phyloP scores from a whole-genome alignment of 2,329 filamentous ascomycete genomes.

The Sclerotinia nivalis region DNA sequence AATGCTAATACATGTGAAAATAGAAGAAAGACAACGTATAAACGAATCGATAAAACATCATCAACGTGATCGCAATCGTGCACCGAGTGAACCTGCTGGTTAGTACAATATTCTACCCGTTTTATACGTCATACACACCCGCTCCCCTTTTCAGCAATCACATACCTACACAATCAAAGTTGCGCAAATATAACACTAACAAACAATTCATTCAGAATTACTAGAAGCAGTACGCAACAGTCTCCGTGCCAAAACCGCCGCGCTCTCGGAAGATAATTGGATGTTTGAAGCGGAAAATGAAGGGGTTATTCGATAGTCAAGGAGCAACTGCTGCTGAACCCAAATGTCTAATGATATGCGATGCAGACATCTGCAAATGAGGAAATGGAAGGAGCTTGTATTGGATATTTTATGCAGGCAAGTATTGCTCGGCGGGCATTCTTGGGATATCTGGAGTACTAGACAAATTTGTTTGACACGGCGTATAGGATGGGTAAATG shows the following conservation, averaged over 20 bases:
- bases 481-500: not conserved
- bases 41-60: slow-evolving; percentile 63
- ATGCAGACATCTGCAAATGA: not conserved
- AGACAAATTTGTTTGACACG: slow-evolving; percentile 14
- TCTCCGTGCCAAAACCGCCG: slow-evolving; percentile 69
- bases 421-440: not conserved
- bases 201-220: slow-evolving; percentile 54
- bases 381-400: not conserved
- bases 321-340: slow-evolving; percentile 20
- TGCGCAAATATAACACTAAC: slow-evolving; percentile 2
- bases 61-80: slow-evolving; percentile 54
- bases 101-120: slow-evolving; percentile 34
- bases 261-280: slow-evolving; percentile 82
- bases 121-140: not conserved
- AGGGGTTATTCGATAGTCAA: slow-evolving; percentile 15
- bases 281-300: slow-evolving; percentile 69
- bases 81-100: slow-evolving; percentile 67
- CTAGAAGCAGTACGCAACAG: slow-evolving; percentile 69
- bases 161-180: not conserved
- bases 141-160: not conserved
- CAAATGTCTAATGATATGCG: not conserved
- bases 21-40: slow-evolving; percentile 61
- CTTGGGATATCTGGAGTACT: not conserved
- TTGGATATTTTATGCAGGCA: not conserved
- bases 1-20: slow-evolving; percentile 32